Evolutionary conservation across 106 monocot genomes (phyloP).

Genomic region (Dioscorea alata): DNA sequence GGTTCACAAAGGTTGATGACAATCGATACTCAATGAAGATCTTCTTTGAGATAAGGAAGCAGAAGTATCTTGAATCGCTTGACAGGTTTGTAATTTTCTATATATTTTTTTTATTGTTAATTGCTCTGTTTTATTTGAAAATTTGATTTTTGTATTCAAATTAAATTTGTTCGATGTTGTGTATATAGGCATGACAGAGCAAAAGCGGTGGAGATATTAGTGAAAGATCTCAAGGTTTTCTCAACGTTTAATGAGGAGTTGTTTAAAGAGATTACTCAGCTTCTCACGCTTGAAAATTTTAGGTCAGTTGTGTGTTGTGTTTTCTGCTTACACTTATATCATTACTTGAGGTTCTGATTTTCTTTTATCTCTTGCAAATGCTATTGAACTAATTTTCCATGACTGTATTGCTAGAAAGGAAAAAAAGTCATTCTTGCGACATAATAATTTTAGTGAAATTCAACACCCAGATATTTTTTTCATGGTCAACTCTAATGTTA

Average conservation of each 20-base stretch:
- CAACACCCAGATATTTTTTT: too few species aligned
- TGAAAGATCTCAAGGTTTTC: conserved; percentile 57
- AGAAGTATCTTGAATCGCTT: conserved; percentile 28
- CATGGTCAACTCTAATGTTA: too few species aligned
- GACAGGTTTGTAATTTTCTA: conserved; percentile 13
- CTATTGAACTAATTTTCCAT: too few species aligned
- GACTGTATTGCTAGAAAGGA: too few species aligned
- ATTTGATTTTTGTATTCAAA: too few species aligned
- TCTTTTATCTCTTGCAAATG: too few species aligned
- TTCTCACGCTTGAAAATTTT: conserved; percentile 49
- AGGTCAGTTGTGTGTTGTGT: conserved; percentile 15
- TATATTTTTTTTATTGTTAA: too few species aligned
- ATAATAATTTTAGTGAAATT: too few species aligned
- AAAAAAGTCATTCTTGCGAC: too few species aligned
- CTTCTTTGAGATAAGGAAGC: conserved; percentile 35
- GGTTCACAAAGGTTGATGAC: conserved; percentile 29
- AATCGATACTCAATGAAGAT: conserved; percentile 32
- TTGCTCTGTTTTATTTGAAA: too few species aligned
- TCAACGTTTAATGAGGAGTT: conserved; percentile 56
- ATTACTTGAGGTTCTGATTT: too few species aligned
- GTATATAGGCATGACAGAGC: conserved; percentile 35
- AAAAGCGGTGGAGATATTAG: conserved; percentile 48
- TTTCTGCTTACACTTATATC: too few species aligned
- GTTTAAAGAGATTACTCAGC: conserved; percentile 55
- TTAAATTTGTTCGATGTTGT: not conserved